Percentiles rank a stretch among this genome's conserved stretches.
These are phyloP conservation scores for Apiospora marii DNA, from an alignment of 2,329 filamentous ascomycete species.

Conservation along the genomic window DNA sequence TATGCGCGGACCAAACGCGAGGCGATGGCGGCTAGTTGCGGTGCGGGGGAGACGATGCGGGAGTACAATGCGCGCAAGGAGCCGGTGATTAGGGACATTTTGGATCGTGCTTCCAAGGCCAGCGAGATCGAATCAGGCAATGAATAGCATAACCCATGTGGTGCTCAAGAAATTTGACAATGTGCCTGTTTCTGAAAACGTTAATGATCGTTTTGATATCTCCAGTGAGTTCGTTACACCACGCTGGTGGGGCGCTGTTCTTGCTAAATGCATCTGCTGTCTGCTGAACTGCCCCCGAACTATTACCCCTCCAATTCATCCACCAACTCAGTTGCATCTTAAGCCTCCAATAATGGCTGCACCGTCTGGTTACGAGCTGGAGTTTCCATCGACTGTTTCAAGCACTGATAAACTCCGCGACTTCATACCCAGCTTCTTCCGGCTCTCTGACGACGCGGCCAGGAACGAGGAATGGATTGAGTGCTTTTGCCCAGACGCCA, in stretches of 20 bases:
- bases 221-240: neutral
- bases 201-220: neutral
- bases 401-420: neutral
- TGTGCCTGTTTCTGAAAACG: neutral
- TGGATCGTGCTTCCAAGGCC: constrained; percentile 42
- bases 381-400: neutral
- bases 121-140: neutral
- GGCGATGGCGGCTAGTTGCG: constrained; percentile 40
- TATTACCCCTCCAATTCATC: neutral
- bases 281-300: neutral
- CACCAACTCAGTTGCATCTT: neutral
- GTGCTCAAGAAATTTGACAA: neutral
- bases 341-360: neutral
- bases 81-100: constrained; percentile 48
- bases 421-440: constrained; percentile 2
- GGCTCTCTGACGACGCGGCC: neutral
- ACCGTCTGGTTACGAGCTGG: neutral
- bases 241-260: neutral
- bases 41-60: constrained; percentile 43
- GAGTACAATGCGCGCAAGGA: constrained; percentile 54
- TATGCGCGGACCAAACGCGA: constrained; percentile 51
- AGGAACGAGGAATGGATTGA: neutral
- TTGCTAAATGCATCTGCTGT: neutral
- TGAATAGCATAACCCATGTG: neutral
- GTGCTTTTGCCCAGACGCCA: neutral